Base-by-base conservation (phyloP, 2,329 filamentous ascomycete species). In the Xylariaceae sp. region DNA sequence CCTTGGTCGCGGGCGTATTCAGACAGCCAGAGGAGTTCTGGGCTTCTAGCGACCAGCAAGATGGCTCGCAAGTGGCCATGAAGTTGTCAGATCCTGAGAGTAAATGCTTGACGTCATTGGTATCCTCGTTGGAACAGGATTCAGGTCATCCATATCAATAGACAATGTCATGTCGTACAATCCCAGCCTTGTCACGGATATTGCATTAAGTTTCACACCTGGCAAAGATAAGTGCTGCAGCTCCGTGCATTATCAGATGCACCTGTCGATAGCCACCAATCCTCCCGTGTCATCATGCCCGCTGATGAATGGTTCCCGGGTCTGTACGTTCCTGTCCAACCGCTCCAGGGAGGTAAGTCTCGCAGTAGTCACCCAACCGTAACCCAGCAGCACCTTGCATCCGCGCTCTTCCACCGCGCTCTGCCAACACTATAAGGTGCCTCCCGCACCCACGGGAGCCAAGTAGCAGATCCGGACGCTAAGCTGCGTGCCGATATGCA, bases 391-490 rank as follows among this genome's bases (percentile, higher is more conserved):
- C 22, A 26, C 22, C 11, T 41, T 41, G 47, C n/a, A n/a, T n/a
- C n/a, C n/a, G n/a, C n/a, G n/a, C n/a, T 38, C 49, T 44, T 44
- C 49, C 49, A 47, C 49, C 46, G 49, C 49, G 49, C 40, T 42
- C 41, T 29, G 26, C 9, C n/a, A 29, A n/a, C 26, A 29, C n/a
- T n/a, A 29, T 29, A n/a, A n/a, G n/a, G n/a, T n/a, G n/a, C n/a
- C n/a, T n/a, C n/a, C n/a, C n/a, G n/a, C 30, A 4, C 30, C 30
- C 4, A 32, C 12, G 30, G 30, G 30, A 32, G 22, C 22, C 22
- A 26, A 26, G 22, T 11, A 26, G 22, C 22, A 26, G 22, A 26
- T 11, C 22, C 22, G 22, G 22, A 11, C 22, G 22, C 22, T 11
- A 26, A 26, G 22, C 22, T 26, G 22, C 22, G 6, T 11, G 22